Base-by-base conservation (phyloP, 2,329 filamentous ascomycete genomes). In the Ramularia collo-cygni region DNA sequence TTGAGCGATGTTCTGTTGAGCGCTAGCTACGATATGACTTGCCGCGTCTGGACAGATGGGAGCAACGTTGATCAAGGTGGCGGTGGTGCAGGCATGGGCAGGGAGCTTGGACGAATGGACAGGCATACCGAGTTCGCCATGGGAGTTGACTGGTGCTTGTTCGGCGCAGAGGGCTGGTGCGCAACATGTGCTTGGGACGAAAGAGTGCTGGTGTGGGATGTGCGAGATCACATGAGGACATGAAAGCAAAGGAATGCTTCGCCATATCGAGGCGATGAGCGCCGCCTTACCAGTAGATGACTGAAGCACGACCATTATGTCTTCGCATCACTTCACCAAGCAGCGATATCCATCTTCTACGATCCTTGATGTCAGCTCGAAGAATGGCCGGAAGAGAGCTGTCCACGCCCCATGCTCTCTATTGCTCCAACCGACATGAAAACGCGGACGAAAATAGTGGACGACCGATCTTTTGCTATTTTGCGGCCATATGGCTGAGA, bases 11-110 rank as follows among this genome's bases (percentile, higher is more conserved):
- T 95, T 8, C 65, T 98, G 29, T 73, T 95, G 29, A 92, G 81
- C 53, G 90, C 85, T 1, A 92, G 88, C 59, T 98, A 98, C 64
- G 92, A 98, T 65, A 98, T 98, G 92, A 95, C 86, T 4, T 93
- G 92, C 52, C 77, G 92, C 21, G 72, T 95, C 35, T 98, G 92
- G 92, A 87, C 81, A 8, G 92, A 96, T 59, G 85, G 79, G n/a
- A 77, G 71, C 26, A 65, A 68, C 4, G 67, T 70, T 47, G 69
- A 70, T 13, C 56, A 61, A 3, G 44, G 60, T 44, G 58, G 63
- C 40, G 55, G 46, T 28, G 59, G 64, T 39, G 53, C 42, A 35
- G 53, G 52, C 8, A 43, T 58, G 17, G 59, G 53, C 8, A 69
- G 74, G 16, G 81, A 95, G 63, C 67, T 95, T 53, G 89, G 88